Base-by-base conservation (phyloP, 495 filamentous ascomycete species). In the Parachaetomium inaequale region DNA sequence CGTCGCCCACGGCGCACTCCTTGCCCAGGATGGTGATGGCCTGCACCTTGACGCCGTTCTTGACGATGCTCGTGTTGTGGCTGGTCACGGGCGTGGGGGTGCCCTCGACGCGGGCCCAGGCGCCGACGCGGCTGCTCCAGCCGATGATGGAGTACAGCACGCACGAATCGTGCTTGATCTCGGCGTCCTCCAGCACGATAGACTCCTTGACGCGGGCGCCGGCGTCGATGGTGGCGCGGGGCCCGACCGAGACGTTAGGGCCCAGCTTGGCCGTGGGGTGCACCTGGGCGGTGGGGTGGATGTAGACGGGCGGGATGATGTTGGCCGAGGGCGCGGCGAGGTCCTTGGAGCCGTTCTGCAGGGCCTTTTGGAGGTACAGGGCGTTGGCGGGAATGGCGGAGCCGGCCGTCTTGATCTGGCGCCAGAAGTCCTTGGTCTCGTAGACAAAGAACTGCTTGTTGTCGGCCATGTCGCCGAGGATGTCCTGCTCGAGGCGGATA, bases 391-490 rank as follows among this genome's bases (percentile, higher is more conserved):
- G 95, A 59, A 99, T 92, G 53, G 94, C 94, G 23, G 94, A 98
- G 43, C 95, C 95, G 52, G 94, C 94, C 6, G 95, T 96, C 84
- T 99, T 99, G 83, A 99, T 98, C 82, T 99, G 94, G 59, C 94
- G 93, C 94, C 94, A 99, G 79, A 99, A 99, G 71, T 96, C 94
- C 78, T 96, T 96, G 47, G 94, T 98, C 78, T 99, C 94, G 75
- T 96, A 88, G 21, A 98, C 95, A 75, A 90, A 99, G 82, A 99
- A 99, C 71, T 94, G 92, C 74, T 95, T 93, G 84, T 86, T 96
- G 78, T 99, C 94, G 38, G 94, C 93, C 67, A 99, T 85, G 68
- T 97, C 93, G 55, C 92, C 89, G 42, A 99, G 86, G 62, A 99
- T 96, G 71, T 99, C 94, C 75, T 99, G 94, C 79, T 99, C 94